phyloP scores from a whole-genome alignment of 495 filamentous ascomycete genomes.

The Bacidia rubella region DNA sequence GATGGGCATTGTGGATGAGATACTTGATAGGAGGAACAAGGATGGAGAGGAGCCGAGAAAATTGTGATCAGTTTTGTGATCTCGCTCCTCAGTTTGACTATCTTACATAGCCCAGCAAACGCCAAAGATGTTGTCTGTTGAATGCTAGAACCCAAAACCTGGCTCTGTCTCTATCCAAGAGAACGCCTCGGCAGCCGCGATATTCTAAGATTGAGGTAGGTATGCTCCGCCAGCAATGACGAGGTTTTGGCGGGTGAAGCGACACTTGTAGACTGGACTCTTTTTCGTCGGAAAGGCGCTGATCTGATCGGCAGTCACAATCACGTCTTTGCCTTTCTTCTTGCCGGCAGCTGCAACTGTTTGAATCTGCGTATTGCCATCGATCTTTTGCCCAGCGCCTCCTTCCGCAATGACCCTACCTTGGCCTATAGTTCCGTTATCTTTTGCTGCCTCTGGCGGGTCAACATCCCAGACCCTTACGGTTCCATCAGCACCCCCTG shows the following conservation, averaged over 20 bases:
- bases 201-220: conserved; percentile 48
- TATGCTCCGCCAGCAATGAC: conserved; percentile 81
- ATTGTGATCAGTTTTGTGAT: neutral
- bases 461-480: conserved; percentile 86
- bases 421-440: conserved; percentile 34
- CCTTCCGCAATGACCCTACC: conserved; percentile 47
- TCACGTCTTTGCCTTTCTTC: conserved; percentile 81
- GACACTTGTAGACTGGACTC: conserved; percentile 83
- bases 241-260: conserved; percentile 86
- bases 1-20: conserved; percentile 82
- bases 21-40: conserved; percentile 48
- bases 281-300: conserved; percentile 90
- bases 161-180: neutral
- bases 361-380: conserved; percentile 26
- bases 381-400: conserved; percentile 39
- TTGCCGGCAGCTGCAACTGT: conserved; percentile 40
- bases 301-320: conserved; percentile 85
- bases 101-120: neutral
- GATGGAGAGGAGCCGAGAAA: conserved; percentile 18
- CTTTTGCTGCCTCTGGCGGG: conserved; percentile 24
- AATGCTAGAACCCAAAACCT: no score
- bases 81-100: neutral
- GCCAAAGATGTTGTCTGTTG: no score
- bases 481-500: conserved; percentile 81
- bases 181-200: no score